Evolutionary conservation across 2,329 filamentous ascomycete species (phyloP), one percentile per base, ranked within the genome.

Genomic region (Xylariaceae sp.): DNA sequence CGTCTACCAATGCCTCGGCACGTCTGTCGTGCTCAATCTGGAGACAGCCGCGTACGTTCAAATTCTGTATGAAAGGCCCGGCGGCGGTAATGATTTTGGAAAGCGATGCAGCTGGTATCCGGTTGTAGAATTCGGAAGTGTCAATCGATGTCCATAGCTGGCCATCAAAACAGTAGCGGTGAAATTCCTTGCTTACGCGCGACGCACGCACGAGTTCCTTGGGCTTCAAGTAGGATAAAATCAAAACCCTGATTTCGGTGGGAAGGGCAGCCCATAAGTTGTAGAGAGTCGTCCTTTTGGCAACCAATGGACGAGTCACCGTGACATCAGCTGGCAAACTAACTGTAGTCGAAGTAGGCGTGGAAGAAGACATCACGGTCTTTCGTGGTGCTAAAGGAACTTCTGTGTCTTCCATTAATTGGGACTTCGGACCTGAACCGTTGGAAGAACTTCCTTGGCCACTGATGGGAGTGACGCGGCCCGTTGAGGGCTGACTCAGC

Each of bases 91-190:
- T 92, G 62, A 97, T 92, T 69, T 88, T 91, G 58, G 92, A 85
- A 52, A 99, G 77, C 0, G 90, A 89, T 64, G 90, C 86, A 18
- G 89, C 89, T 0, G 93, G 88, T 64, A 97, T 97, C 55, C 92
- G 84, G 64, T 83, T 84, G 71, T 97, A 97, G 73, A 93, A 97
- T 53, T 89, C 86, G 6, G 91, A 88, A 1, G 90, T 86, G 72
- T 97, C 92, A 53, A 97, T 82, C 48, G 82, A 85, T 2, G 86
- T 87, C 94, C 94, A 99, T 13, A 97, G 77, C 75, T 99, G 94
- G 1, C 94, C 94, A 72, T 99, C 93, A 68, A 93, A 96, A 75
- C 93, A 97, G 74, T 90, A 86, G 52, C 82, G 80, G 73, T 96
- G 80, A 79, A 94, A 97, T 4, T 81, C 76, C 72, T 86, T 91